These are phyloP conservation scores for Carallia pectinifolia DNA, from an alignment of 345 rosid species.

Conservation along the genomic window DNA sequence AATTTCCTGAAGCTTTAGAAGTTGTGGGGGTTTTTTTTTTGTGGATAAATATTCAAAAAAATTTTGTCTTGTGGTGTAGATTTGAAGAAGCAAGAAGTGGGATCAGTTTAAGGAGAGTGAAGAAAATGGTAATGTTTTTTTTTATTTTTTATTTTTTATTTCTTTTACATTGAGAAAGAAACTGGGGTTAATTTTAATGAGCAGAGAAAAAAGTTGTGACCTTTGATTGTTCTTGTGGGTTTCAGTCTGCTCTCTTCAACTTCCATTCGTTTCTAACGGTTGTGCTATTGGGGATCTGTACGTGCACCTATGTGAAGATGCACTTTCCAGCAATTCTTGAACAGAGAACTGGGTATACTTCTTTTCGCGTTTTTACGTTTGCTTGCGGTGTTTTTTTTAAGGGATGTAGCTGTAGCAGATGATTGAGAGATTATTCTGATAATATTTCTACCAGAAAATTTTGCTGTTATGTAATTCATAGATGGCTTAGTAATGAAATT, in stretches of 20 bases:
- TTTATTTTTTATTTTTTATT: background rate
- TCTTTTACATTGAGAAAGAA: background rate
- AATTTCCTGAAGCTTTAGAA: background rate
- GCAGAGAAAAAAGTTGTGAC: background rate
- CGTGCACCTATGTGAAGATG: constrained; percentile 90
- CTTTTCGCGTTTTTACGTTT: background rate
- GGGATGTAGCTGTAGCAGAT: too few relatives aligned
- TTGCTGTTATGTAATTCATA: too few relatives aligned
- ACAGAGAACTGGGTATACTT: constrained; percentile 79
- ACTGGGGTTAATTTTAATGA: background rate
- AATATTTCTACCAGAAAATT: too few relatives aligned
- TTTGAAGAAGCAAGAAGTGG: constrained; percentile 16
- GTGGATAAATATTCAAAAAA: background rate
- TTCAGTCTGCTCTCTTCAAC: constrained; percentile 90
- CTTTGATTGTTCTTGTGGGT: background rate
- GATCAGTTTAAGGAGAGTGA: constrained; percentile 1
- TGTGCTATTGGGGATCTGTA: constrained; percentile 84
- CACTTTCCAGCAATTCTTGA: constrained; percentile 93
- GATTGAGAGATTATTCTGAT: too few relatives aligned
- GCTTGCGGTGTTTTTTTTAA: too few relatives aligned
- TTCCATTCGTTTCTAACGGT: constrained; percentile 89
- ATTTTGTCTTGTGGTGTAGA: constrained; percentile 5
- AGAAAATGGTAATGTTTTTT: constrained; percentile 20
- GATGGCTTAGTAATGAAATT: too few relatives aligned
- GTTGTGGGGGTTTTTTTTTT: background rate